These are phyloP conservation scores for Solanum chacoense DNA, from an alignment of 305 asterid genomes.

Conservation along the genomic window DNA sequence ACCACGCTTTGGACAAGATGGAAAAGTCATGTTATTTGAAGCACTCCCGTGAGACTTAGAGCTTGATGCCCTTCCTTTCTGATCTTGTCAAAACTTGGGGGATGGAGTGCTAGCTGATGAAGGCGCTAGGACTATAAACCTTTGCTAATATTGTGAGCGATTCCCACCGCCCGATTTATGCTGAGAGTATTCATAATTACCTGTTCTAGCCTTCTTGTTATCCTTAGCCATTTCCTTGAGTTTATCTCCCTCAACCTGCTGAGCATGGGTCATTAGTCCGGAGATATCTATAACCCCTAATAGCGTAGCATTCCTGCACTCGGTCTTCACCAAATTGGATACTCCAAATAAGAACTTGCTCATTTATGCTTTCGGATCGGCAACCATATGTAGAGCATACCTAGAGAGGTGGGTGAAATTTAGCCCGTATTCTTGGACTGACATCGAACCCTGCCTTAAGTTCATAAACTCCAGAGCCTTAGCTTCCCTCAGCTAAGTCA, in stretches of 20 bases:
- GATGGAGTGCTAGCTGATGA: no score
- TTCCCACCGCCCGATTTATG: neutral
- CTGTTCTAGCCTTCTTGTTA: neutral
- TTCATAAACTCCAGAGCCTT: neutral
- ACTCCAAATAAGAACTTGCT: neutral
- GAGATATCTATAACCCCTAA: neutral
- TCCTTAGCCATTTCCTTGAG: neutral
- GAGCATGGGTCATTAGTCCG: neutral
- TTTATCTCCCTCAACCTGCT: neutral
- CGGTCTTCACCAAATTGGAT: neutral
- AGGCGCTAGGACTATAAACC: no score
- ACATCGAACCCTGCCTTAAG: neutral
- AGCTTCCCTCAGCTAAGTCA: neutral
- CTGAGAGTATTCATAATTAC: neutral
- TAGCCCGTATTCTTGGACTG: neutral
- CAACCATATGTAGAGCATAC: neutral
- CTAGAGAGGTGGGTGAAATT: neutral
- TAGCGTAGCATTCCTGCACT: neutral
- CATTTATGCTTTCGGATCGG: neutral
- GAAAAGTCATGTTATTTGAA: no score
- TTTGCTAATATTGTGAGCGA: no score
- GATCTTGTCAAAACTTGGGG: neutral
- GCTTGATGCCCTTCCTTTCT: neutral
- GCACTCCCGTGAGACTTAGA: neutral
- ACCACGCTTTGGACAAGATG: neutral